Conservation (phyloP, 106 monocot species). For the Hemerocallis citrina region DNA sequence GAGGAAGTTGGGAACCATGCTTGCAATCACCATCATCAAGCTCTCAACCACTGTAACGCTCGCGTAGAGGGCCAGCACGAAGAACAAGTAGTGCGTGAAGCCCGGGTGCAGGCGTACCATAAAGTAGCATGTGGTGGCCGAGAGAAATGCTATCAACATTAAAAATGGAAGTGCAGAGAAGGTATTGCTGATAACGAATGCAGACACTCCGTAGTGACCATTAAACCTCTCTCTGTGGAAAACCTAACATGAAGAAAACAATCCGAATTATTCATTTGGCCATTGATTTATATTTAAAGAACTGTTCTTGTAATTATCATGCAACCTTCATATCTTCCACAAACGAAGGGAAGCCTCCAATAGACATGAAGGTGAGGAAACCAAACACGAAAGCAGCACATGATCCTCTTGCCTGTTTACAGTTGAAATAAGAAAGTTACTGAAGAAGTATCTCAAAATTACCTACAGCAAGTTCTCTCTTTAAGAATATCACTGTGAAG, state of each 20-base stretch:
- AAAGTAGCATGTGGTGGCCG: slow-evolving; percentile 82
- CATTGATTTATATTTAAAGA: background rate
- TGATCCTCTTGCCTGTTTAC: slow-evolving; percentile 74
- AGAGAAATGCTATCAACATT: slow-evolving; percentile 58
- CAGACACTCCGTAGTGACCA: slow-evolving; percentile 77
- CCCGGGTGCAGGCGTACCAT: slow-evolving; percentile 85
- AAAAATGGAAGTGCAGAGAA: slow-evolving; percentile 74
- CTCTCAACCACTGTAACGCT: slow-evolving; percentile 84
- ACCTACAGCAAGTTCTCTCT: too few species aligned
- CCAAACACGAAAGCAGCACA: slow-evolving; percentile 84
- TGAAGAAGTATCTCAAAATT: background rate
- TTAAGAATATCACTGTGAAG: too few species aligned
- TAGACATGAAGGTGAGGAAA: slow-evolving; percentile 96
- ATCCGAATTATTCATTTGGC: background rate
- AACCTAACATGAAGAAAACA: slow-evolving; percentile 39
- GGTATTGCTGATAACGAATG: slow-evolving; percentile 87
- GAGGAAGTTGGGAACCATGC: slow-evolving; percentile 80
- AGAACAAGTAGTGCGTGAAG: slow-evolving; percentile 71
- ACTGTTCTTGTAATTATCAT: background rate
- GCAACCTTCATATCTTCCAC: slow-evolving; percentile 99
- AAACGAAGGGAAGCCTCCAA: slow-evolving; percentile 94
- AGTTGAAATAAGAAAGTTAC: background rate
- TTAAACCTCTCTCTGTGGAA: slow-evolving; percentile 88
- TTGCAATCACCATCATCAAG: slow-evolving; percentile 90
- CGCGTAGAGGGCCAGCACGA: slow-evolving; percentile 58